These are phyloP conservation scores for Aspergillus sp. DNA, from an alignment of 2,329 filamentous ascomycete genomes.

Conservation along the genomic window DNA sequence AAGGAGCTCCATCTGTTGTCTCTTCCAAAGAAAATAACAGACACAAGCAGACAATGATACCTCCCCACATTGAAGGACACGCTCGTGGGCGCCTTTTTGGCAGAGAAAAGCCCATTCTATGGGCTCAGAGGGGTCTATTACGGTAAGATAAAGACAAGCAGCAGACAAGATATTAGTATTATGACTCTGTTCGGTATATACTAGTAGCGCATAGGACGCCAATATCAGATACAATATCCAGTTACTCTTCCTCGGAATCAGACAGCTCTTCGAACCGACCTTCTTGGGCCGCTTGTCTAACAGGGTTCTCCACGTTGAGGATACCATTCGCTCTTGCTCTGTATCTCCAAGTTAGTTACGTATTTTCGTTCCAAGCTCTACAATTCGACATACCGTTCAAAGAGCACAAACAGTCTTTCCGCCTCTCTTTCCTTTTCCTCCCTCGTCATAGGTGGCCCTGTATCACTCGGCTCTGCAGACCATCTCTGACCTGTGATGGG, in stretches of 20 bases:
- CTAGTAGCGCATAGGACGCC: too few relatives aligned
- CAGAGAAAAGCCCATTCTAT: too few relatives aligned
- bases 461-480: conserved; percentile 55
- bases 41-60: too few relatives aligned
- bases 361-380: background rate
- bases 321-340: conserved; percentile 66
- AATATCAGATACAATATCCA: too few relatives aligned
- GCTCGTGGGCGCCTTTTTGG: too few relatives aligned
- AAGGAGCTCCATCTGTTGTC: background rate
- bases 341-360: conserved; percentile 9
- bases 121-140: too few relatives aligned
- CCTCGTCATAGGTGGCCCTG: conserved; percentile 67
- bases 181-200: too few relatives aligned
- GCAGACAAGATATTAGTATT: too few relatives aligned
- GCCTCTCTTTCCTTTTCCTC: conserved; percentile 91
- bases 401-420: conserved; percentile 79
- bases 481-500: conserved; percentile 80
- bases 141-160: too few relatives aligned
- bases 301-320: conserved; percentile 69
- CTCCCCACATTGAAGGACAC: too few relatives aligned
- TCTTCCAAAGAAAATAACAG: too few relatives aligned
- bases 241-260: conserved; percentile 39
- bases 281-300: conserved; percentile 59
- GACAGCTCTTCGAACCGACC: conserved; percentile 63
- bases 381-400: conserved; percentile 58